phyloP scores from a whole-genome alignment of 2,329 filamentous ascomycete genomes.

The Pyrenochaeta sp. region DNA sequence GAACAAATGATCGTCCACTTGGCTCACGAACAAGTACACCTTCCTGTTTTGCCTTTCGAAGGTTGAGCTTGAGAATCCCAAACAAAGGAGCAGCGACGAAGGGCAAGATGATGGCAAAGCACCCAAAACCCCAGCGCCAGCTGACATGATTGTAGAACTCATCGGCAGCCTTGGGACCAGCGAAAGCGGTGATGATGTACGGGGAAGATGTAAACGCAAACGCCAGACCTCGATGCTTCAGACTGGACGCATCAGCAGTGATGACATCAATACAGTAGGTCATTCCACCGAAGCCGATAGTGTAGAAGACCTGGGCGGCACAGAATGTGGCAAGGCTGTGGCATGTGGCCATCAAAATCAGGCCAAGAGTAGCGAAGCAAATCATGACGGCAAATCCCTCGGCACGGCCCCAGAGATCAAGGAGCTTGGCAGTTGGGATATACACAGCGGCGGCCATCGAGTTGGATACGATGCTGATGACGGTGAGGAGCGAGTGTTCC shows the following conservation, averaged over 20 bases:
- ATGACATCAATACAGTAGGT: slow-evolving; percentile 69
- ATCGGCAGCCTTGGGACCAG: slow-evolving; percentile 20
- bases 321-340: slow-evolving; percentile 55
- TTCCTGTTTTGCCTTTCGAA: slow-evolving; percentile 63
- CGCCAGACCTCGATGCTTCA: slow-evolving; percentile 64
- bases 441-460: slow-evolving; percentile 43
- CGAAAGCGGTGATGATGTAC: slow-evolving; percentile 22
- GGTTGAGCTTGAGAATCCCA: slow-evolving; percentile 56
- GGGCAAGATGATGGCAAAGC: slow-evolving; percentile 70
- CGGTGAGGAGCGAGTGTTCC: slow-evolving; percentile 34
- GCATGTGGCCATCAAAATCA: slow-evolving; percentile 73
- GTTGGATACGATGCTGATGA: slow-evolving; percentile 34
- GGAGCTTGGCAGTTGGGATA: slow-evolving; percentile 48
- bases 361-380: slow-evolving; percentile 28
- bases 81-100: slow-evolving; percentile 66
- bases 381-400: slow-evolving; percentile 47
- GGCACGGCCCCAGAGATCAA: slow-evolving; percentile 50
- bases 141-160: slow-evolving; percentile 55
- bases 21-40: slow-evolving; percentile 58
- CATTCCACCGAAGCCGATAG: slow-evolving; percentile 67
- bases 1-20: slow-evolving; percentile 53
- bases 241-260: slow-evolving; percentile 68
- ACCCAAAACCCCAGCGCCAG: slow-evolving; percentile 69
- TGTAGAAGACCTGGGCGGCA: slow-evolving; percentile 41
- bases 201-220: slow-evolving; percentile 55